Conservation (phyloP, 2,329 filamentous ascomycete species). For the Fusarium mangiferae region DNA sequence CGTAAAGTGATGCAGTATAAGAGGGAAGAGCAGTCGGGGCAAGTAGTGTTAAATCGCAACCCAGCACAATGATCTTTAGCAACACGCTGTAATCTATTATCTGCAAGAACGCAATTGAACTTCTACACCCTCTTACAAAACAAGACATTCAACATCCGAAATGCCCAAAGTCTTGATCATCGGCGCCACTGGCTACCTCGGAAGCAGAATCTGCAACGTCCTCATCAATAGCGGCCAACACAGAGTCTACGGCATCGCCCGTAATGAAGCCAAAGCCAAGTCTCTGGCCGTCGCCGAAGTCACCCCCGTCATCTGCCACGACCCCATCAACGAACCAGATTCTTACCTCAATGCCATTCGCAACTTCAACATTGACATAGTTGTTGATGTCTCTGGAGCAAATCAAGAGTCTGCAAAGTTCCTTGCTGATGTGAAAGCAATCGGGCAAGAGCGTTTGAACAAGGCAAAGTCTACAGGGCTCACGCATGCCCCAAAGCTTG, state of each 20-base stretch:
- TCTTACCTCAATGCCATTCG: background rate
- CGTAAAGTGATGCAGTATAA: background rate
- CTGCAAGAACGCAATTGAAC: rapidly evolving
- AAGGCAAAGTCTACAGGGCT: background rate
- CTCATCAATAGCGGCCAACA: background rate
- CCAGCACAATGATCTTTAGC: rapidly evolving
- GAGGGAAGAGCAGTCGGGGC: background rate
- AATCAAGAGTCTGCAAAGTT: background rate
- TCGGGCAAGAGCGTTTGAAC: background rate
- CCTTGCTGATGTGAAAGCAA: background rate
- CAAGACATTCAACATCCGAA: rapidly evolving
- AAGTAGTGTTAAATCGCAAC: background rate
- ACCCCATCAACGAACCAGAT: background rate
- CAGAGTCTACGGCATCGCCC: background rate
- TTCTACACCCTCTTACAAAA: rapidly evolving
- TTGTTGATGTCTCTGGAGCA: background rate
- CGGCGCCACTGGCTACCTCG: background rate
- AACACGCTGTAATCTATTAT: rapidly evolving
- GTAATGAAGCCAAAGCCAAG: background rate
- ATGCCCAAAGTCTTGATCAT: background rate
- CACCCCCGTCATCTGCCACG: background rate
- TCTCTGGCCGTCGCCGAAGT: background rate
- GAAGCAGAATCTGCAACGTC: rapidly evolving
- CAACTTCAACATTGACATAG: background rate
- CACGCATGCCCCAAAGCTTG: rapidly evolving